Conservation (phyloP, 352 stramenopile genomes). For the Phytophthora fragariae region DNA sequence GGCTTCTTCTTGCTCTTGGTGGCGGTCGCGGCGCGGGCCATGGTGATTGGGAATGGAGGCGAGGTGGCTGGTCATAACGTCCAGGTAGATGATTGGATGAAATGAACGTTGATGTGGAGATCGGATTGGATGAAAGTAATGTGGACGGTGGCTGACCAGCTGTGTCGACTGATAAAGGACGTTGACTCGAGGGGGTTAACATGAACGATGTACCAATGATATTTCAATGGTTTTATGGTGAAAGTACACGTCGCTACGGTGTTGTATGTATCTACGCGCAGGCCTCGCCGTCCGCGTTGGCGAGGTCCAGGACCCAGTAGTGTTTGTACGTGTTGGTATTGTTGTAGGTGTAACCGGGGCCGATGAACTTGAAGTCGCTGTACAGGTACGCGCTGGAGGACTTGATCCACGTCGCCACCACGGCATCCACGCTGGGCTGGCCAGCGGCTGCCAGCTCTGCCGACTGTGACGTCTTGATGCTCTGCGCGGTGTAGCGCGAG, state of each 20-base stretch:
- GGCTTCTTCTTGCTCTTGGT: conserved; percentile 87
- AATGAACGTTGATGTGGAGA: not conserved
- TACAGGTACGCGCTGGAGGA: conserved; percentile 45
- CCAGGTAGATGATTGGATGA: not conserved
- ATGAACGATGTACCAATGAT: too few relatives aligned
- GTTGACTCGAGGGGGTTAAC: not conserved
- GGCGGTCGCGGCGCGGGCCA: conserved; percentile 56
- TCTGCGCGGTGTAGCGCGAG: conserved; percentile 31
- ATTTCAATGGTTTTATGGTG: not conserved
- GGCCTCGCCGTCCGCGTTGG: conserved; percentile 18
- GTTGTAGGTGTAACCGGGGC: conserved; percentile 35
- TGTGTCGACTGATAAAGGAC: not conserved
- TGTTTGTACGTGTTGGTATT: conserved; percentile 33
- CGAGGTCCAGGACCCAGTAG: conserved; percentile 44
- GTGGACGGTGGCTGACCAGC: not conserved
- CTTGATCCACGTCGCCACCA: conserved; percentile 54
- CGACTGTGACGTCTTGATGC: conserved; percentile 26
- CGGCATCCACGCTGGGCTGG: conserved; percentile 32
- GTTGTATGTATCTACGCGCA: conserved; percentile 20
- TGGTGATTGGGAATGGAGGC: conserved; percentile 17
- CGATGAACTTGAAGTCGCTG: conserved; percentile 36
- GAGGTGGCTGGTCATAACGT: not conserved
- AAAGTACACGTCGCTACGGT: not conserved
- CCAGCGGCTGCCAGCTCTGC: conserved; percentile 53
- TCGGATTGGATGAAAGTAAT: not conserved